Percentiles rank a stretch among this genome's conserved stretches.
phyloP scores from a whole-genome alignment of 2,329 filamentous ascomycete species.

The Botrytis byssoidea region DNA sequence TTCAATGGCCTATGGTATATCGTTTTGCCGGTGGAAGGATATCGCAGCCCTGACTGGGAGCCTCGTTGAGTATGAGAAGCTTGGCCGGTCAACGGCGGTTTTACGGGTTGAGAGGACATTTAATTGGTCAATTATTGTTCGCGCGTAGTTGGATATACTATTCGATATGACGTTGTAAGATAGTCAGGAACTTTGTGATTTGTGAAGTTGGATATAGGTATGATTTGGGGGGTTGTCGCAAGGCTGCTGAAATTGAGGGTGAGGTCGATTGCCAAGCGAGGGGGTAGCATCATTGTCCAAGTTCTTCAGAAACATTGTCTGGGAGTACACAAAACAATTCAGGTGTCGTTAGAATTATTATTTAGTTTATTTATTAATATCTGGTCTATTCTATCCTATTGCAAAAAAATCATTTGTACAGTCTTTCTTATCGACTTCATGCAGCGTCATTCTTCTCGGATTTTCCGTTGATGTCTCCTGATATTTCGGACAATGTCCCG shows the following conservation, averaged over 20 bases:
- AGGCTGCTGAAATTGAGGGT: conserved; percentile 9
- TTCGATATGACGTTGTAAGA: neutral
- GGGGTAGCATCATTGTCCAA: neutral
- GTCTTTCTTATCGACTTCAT: neutral
- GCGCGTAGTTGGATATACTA: neutral
- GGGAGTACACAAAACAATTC: neutral
- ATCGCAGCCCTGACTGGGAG: conserved; percentile 65
- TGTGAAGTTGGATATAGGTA: neutral
- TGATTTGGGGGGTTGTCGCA: conserved; percentile 13
- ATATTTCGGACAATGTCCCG: conserved; percentile 4
- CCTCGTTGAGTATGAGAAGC: conserved; percentile 31
- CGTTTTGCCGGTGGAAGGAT: conserved; percentile 90
- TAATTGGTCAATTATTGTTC: conserved; percentile 7
- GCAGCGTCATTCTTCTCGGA: neutral
- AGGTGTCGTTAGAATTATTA: neutral
- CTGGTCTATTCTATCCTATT: neutral
- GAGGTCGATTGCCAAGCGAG: conserved; percentile 4
- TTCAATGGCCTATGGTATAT: conserved; percentile 97
- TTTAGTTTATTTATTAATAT: neutral
- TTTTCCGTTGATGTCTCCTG: neutral
- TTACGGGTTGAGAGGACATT: conserved; percentile 39
- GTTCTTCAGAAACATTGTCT: neutral
- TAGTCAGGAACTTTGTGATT: neutral
- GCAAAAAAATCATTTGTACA: neutral
- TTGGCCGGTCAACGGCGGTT: conserved; percentile 32